Evolutionary conservation across 306 rosid genomes (phyloP).

Genomic region (Sindora glabra): DNA sequence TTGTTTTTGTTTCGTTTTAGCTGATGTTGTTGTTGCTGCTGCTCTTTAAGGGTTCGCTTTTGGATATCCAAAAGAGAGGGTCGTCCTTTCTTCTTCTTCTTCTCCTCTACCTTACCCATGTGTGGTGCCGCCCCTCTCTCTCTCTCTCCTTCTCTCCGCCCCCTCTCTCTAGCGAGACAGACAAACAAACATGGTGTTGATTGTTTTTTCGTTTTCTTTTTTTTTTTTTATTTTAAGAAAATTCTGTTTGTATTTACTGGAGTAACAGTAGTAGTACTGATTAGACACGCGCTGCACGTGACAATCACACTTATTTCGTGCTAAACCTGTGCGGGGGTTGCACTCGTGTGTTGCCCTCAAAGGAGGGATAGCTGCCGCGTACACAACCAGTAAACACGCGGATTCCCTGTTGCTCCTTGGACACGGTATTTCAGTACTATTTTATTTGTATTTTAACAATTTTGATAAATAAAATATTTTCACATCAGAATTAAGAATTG

Average conservation of each 20-base stretch:
- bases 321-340: background rate
- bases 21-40: conserved; percentile 11
- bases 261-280: background rate
- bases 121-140: conserved; percentile 13
- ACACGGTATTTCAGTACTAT: no score
- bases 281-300: background rate
- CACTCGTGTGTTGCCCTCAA: no score
- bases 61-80: conserved; percentile 73
- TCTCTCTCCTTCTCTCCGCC: conserved; percentile 28
- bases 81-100: conserved; percentile 75
- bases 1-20: background rate
- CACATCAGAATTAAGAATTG: no score
- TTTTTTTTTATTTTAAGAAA: background rate
- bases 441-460: no score
- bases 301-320: background rate
- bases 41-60: conserved; percentile 45
- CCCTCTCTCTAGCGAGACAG: conserved; percentile 23
- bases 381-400: no score
- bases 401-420: no score
- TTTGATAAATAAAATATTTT: no score
- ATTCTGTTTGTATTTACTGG: background rate
- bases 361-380: no score
- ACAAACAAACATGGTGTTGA: conserved; percentile 40
- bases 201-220: no score
- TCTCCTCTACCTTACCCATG: conserved; percentile 61